A percentile compares a stretch with the other conserved stretches of the same genome.
Evolutionary conservation across 1,139 yeast genomes (phyloP).

Genomic region (Scheffersomyces insectosa): DNA sequence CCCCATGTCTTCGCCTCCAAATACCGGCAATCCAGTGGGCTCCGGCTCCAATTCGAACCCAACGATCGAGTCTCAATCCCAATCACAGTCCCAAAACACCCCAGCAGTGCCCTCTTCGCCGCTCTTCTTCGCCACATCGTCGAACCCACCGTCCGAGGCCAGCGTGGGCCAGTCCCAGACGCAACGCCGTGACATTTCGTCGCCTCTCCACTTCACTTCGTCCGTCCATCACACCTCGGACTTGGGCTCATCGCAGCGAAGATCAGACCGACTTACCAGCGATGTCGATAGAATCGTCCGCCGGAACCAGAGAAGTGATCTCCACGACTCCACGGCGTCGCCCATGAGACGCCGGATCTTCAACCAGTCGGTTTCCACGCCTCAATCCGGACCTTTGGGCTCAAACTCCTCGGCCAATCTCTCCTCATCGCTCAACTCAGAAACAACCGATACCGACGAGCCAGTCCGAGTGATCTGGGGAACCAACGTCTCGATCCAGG

Average conservation of each 20-base stretch:
- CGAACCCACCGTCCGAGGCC: slow-evolving; percentile 44
- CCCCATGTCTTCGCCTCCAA: slow-evolving; percentile 23
- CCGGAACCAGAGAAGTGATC: slow-evolving; percentile 44
- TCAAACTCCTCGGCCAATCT: slow-evolving; percentile 4
- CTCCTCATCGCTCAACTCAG: background rate
- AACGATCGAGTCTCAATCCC: slow-evolving; percentile 35
- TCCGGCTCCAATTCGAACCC: slow-evolving; percentile 10
- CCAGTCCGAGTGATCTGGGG: slow-evolving; percentile 97
- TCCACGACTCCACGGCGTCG: slow-evolving; percentile 43
- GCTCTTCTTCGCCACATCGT: slow-evolving; percentile 59
- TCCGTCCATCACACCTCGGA: slow-evolving; percentile 42
- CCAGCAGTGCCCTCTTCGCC: slow-evolving; percentile 65
- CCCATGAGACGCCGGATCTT: slow-evolving; percentile 43
- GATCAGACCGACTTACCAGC: slow-evolving; percentile 38
- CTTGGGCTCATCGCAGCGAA: slow-evolving; percentile 19
- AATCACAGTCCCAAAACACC: slow-evolving; percentile 31
- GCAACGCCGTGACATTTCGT: slow-evolving; percentile 33
- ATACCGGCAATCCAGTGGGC: slow-evolving; percentile 10
- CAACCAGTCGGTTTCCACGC: slow-evolving; percentile 17
- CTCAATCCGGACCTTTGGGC: slow-evolving; percentile 8
- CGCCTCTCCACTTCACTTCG: slow-evolving; percentile 50
- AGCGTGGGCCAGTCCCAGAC: slow-evolving; percentile 20
- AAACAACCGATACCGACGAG: slow-evolving; percentile 39
- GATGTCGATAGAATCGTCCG: slow-evolving; percentile 47
- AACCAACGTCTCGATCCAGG: slow-evolving; percentile 91